A percentile compares a stretch with the other conserved stretches of the same genome.
Evolutionary conservation across 257 asterid genomes (phyloP).

Genomic region (Primulina huaijiensis): DNA sequence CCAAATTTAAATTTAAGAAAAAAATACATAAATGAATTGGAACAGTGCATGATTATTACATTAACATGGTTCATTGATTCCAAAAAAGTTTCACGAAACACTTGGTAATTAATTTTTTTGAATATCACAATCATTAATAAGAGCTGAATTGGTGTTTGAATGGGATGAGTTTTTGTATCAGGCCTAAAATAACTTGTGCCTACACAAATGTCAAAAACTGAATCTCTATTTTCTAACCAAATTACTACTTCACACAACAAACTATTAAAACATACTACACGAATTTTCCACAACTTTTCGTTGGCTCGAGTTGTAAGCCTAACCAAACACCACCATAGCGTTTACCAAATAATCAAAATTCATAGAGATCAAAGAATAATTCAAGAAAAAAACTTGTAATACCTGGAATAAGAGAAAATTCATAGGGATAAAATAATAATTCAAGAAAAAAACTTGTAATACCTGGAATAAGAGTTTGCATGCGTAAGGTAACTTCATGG

Average conservation of each 20-base stretch:
- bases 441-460: not conserved
- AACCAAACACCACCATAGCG: not conserved
- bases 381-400: slow-evolving; percentile 1
- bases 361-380: not conserved
- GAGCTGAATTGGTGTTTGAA: not conserved
- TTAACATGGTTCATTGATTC: not conserved
- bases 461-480: slow-evolving; percentile 99
- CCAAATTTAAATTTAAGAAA: too few species aligned
- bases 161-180: not conserved
- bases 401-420: slow-evolving; percentile 74
- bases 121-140: not conserved
- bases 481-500: slow-evolving; percentile 97
- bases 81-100: not conserved
- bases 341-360: too few species aligned
- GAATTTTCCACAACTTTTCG: too few species aligned
- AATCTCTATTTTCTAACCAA: not conserved
- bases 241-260: too few species aligned
- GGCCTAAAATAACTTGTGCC: too few species aligned
- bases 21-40: not conserved
- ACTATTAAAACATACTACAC: too few species aligned
- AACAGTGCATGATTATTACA: not conserved
- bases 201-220: too few species aligned
- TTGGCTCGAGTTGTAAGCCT: too few species aligned
- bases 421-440: not conserved
- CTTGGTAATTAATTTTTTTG: not conserved